Conservation (phyloP, 1,284 basidiomycete species). For the Pholiota adiposa region DNA sequence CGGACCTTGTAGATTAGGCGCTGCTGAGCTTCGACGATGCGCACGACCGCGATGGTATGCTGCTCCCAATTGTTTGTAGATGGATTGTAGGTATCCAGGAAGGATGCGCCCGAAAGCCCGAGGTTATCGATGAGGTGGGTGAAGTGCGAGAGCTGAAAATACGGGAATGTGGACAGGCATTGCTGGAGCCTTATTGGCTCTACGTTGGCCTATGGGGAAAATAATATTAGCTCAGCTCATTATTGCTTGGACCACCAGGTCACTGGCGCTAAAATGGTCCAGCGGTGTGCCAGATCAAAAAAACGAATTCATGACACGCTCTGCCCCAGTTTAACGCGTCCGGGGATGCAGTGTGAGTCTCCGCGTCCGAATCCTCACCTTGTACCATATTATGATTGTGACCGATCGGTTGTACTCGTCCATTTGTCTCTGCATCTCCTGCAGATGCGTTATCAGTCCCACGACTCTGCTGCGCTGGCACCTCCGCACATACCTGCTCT, state of each 20-base stretch:
- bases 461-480: not conserved
- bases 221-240: constrained; percentile 5
- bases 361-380: constrained; percentile 39
- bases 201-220: constrained; percentile 47
- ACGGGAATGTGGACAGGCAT: constrained; percentile 63
- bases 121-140: constrained; percentile 55
- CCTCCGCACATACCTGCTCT: constrained; percentile 23
- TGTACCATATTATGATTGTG: constrained; percentile 71
- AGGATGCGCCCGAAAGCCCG: constrained; percentile 50
- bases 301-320: constrained; percentile 12
- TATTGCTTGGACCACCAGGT: not conserved
- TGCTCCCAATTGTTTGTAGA: constrained; percentile 59
- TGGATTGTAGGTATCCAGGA: constrained; percentile 63
- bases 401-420: constrained; percentile 51
- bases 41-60: constrained; percentile 39
- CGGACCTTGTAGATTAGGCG: constrained; percentile 63
- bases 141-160: constrained; percentile 61
- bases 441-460: constrained; percentile 6
- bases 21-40: constrained; percentile 43
- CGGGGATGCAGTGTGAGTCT: not conserved
- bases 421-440: constrained; percentile 43
- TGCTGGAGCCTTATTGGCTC: constrained; percentile 65
- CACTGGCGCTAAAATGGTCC: not conserved
- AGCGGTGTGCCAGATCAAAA: constrained; percentile 13
- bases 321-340: constrained; percentile 8